Evolutionary conservation across 2,329 filamentous ascomycete species (phyloP), one percentile per base, ranked within the genome.

Genomic region (Cercospora sp.): DNA sequence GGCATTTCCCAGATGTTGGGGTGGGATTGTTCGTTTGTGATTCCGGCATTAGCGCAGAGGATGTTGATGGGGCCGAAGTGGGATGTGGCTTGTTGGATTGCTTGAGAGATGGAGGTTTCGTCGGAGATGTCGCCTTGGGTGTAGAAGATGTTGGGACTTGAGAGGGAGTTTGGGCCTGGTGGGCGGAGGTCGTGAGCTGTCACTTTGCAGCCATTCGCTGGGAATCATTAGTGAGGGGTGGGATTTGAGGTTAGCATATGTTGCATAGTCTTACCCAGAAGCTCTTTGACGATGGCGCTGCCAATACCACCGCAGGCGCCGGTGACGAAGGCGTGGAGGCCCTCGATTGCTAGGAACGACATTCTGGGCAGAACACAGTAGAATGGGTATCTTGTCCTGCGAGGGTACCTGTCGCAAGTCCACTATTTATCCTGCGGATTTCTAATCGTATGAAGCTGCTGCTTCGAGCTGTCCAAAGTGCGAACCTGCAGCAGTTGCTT

Each of bases 291-390:
- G 12, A 83, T 83, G 10, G 81, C 80, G 42, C 77, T 78, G 1
- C 85, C 85, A 74, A 87, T 85, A 3, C 82, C 83, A 13, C 84
- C 83, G 16, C 82, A 81, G 16, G 84, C 84, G 16, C 85, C 85
- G 0, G 85, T 86, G 28, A 87, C 79, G 67, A 87, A 85, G 33
- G 84, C 84, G 77, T 87, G 84, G 28, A 79, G 76, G 13, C 80
- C 81, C 70, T 84, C 81, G 30, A 86, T 75, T 2, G 77, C 79
- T 5, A 86, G 77, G 67, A 84, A 86, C 1, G 83, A 81, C 77
- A 80, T 77, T 6, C 30, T 33, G 26, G n/a, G 18, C 20, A 6
- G n/a, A n/a, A 58, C 20, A 58, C 53, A 18, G 13, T 33, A n/a
- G 36, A n/a, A 9, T 42, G 16, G 13, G 6, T 42, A 42, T 8